These are phyloP conservation scores for Dovyalis caffra DNA, from an alignment of 345 rosid genomes.

Conservation along the genomic window DNA sequence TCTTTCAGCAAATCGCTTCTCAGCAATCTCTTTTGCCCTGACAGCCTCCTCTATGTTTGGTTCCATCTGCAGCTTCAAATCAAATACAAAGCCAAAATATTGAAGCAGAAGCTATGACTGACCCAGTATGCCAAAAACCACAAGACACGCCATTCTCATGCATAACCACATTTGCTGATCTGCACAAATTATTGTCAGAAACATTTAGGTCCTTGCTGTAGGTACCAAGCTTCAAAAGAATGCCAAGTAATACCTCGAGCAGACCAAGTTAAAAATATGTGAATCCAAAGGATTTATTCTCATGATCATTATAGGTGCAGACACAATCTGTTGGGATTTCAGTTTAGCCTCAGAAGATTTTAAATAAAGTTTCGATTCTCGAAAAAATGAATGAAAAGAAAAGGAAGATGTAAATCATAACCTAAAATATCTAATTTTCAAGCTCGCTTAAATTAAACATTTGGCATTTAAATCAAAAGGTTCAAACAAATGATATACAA, in stretches of 20 bases:
- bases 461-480: neutral
- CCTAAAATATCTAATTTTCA: slow-evolving; percentile 13
- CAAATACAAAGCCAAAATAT: slow-evolving; percentile 25
- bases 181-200: slow-evolving; percentile 36
- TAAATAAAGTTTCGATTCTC: slow-evolving; percentile 9
- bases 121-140: slow-evolving; percentile 25
- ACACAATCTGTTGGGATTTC: neutral
- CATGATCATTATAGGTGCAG: neutral
- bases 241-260: slow-evolving; percentile 10
- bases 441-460: slow-evolving; percentile 7
- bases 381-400: slow-evolving; percentile 2
- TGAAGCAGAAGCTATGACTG: slow-evolving; percentile 35
- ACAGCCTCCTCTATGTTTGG: slow-evolving; percentile 74
- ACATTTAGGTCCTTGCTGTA: slow-evolving; percentile 6
- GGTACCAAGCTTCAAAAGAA: slow-evolving; percentile 8
- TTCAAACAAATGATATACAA: neutral
- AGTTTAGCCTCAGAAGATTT: neutral
- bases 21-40: slow-evolving; percentile 78
- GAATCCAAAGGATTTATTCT: neutral
- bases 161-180: slow-evolving; percentile 40
- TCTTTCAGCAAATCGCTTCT: slow-evolving; percentile 73
- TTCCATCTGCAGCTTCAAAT: slow-evolving; percentile 56
- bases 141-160: slow-evolving; percentile 25
- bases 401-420: neutral
- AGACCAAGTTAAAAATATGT: slow-evolving; percentile 23